These are phyloP conservation scores for Alloteropsis semialata DNA, from an alignment of 176 grass and related monocot genomes.

Conservation along the genomic window DNA sequence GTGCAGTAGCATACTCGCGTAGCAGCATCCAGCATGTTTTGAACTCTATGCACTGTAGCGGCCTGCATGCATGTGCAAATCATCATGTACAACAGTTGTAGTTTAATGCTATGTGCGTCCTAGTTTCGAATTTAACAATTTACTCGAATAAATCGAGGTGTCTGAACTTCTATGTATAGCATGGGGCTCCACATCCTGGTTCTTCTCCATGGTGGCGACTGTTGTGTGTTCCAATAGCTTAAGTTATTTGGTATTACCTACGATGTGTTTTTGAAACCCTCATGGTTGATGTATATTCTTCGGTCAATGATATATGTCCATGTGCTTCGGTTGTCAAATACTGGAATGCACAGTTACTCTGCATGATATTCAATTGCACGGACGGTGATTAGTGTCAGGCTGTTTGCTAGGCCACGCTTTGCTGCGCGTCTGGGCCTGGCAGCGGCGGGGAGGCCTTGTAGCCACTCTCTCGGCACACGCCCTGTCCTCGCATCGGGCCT, in stretches of 20 bases:
- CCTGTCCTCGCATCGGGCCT: too few relatives aligned
- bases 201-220: not conserved
- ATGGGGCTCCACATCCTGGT: not conserved
- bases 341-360: too few relatives aligned
- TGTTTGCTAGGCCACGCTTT: too few relatives aligned
- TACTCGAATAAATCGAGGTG: slow-evolving; percentile 32
- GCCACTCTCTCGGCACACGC: too few relatives aligned
- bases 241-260: not conserved
- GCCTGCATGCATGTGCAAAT: slow-evolving; percentile 12
- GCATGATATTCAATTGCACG: not conserved
- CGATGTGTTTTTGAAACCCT: not conserved
- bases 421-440: too few relatives aligned
- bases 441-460: too few relatives aligned
- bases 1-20: slow-evolving; percentile 31
- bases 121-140: slow-evolving; percentile 27
- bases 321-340: not conserved
- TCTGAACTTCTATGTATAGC: not conserved
- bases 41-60: slow-evolving; percentile 17
- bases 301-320: not conserved
- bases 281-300: not conserved
- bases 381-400: too few relatives aligned
- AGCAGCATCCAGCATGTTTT: slow-evolving; percentile 21
- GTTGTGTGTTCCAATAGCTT: not conserved
- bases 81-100: slow-evolving; percentile 32
- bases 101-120: slow-evolving; percentile 31